phyloP scores from a whole-genome alignment of 2,329 filamentous ascomycete genomes.

The Trichoderma atroviride region DNA sequence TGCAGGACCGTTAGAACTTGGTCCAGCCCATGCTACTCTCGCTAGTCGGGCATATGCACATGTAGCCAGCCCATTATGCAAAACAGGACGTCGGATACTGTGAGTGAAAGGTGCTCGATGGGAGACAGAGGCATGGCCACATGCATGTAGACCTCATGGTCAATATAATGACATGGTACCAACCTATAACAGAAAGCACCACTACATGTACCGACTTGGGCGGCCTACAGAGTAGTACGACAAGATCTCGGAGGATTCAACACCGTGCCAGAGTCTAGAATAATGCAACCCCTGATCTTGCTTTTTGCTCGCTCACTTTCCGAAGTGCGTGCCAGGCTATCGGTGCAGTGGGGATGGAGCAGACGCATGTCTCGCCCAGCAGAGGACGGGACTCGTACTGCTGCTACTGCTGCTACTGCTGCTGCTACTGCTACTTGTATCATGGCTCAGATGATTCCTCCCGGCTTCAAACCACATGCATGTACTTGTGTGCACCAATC shows the following conservation, averaged over 20 bases:
- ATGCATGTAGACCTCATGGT: background rate
- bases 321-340: background rate
- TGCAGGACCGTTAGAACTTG: background rate
- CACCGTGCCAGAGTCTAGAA: background rate
- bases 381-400: background rate
- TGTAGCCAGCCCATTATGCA: background rate
- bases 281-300: background rate
- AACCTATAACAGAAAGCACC: no score
- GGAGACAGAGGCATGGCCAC: background rate
- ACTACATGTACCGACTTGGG: background rate
- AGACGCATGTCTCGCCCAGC: background rate
- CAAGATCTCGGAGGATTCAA: background rate
- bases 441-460: background rate
- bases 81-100: background rate
- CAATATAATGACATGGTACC: background rate
- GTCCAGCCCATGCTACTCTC: background rate
- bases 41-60: background rate
- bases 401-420: background rate
- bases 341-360: background rate
- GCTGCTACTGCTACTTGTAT: background rate
- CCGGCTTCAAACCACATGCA: background rate
- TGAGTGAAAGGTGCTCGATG: background rate
- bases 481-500: background rate
- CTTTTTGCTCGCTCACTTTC: background rate
- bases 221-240: background rate